Evolutionary conservation across 2,329 filamentous ascomycete species (phyloP).

Genomic region (Camillea tinctor): DNA sequence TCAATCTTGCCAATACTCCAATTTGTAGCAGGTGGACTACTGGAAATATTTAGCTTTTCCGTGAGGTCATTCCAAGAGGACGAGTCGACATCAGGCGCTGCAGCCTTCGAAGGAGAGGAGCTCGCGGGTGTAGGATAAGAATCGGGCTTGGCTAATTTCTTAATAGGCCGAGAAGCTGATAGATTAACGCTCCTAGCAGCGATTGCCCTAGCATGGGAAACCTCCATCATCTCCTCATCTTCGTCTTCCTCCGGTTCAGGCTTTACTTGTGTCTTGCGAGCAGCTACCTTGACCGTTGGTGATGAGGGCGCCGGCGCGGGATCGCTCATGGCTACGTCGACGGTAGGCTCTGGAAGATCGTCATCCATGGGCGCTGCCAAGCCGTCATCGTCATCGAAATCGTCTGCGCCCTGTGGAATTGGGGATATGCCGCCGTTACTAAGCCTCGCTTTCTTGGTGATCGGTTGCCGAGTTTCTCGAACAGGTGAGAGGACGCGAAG

Average conservation of each 20-base stretch:
- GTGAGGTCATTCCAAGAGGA: constrained; percentile 87
- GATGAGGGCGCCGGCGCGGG: constrained; percentile 71
- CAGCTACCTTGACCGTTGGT: constrained; percentile 74
- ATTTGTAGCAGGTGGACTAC: constrained; percentile 64
- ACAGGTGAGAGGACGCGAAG: constrained; percentile 78
- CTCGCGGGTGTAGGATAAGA: constrained; percentile 68
- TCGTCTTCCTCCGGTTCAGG: constrained; percentile 58
- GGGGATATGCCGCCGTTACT: constrained; percentile 49
- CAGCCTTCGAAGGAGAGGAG: constrained; percentile 70
- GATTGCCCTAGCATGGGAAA: constrained; percentile 72
- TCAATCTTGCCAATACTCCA: constrained; percentile 75
- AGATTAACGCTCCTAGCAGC: constrained; percentile 77
- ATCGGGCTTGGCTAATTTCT: constrained; percentile 68
- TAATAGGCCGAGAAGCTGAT: constrained; percentile 73
- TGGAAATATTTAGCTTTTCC: constrained; percentile 80
- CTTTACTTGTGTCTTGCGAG: constrained; percentile 62
- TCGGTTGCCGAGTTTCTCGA: constrained; percentile 50
- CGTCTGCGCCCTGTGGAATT: constrained; percentile 51
- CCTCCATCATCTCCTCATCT: constrained; percentile 82
- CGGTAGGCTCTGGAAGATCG: constrained; percentile 41
- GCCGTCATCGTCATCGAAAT: constrained; percentile 54
- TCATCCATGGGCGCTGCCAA: constrained; percentile 59
- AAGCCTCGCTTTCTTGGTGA: constrained; percentile 57
- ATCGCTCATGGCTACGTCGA: constrained; percentile 77
- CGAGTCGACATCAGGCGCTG: constrained; percentile 66